These are phyloP conservation scores for Acacia crassicarpa DNA, from an alignment of 306 rosid genomes.

Conservation along the genomic window DNA sequence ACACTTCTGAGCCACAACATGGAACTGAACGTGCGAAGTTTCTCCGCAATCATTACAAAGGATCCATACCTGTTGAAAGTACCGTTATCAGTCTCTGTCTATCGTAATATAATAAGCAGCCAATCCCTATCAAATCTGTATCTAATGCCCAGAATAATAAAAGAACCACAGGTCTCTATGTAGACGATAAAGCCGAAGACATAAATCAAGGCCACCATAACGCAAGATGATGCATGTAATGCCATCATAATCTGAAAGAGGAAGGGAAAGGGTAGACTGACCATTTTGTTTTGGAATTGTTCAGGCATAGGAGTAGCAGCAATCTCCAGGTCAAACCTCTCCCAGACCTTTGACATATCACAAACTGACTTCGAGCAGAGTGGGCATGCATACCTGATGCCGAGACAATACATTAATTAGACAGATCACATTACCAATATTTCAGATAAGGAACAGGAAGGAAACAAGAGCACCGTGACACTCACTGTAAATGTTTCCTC, in stretches of 20 bases:
- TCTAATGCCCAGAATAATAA: neutral
- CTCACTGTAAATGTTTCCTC: conserved; percentile 83
- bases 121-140: neutral
- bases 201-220: neutral
- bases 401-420: neutral
- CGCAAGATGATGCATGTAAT: neutral
- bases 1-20: conserved; percentile 80
- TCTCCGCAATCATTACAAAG: conserved; percentile 87
- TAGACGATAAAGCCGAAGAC: neutral
- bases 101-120: neutral
- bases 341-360: conserved; percentile 95
- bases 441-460: neutral
- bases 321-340: conserved; percentile 74
- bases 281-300: conserved; percentile 59
- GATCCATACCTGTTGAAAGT: conserved; percentile 63
- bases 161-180: neutral
- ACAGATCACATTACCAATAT: neutral
- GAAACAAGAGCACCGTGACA: neutral
- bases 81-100: conserved; percentile 2
- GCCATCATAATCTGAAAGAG: neutral
- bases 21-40: conserved; percentile 63
- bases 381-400: conserved; percentile 78
- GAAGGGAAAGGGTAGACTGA: conserved; percentile 18
- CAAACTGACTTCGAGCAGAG: conserved; percentile 85
- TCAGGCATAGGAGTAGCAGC: conserved; percentile 82